These are phyloP conservation scores for Exophiala aquamarina DNA, from an alignment of 2,329 filamentous ascomycete genomes.

Conservation along the genomic window DNA sequence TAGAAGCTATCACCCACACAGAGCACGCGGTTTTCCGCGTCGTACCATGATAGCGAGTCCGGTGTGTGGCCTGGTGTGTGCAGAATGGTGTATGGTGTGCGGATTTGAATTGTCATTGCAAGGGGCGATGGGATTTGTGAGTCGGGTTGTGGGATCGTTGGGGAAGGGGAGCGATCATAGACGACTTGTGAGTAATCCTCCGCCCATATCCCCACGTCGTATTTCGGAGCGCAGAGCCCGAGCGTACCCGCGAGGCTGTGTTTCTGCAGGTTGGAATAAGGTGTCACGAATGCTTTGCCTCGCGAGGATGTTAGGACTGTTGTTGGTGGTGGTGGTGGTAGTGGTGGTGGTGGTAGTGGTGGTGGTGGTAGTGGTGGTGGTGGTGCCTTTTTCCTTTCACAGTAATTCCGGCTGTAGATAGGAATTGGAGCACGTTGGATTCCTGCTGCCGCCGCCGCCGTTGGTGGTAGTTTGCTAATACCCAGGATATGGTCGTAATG, in stretches of 20 bases:
- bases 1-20: slow-evolving; percentile 28
- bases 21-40: slow-evolving; percentile 15
- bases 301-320: slow-evolving; percentile 23
- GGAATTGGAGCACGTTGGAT: neutral
- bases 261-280: slow-evolving; percentile 23
- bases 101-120: neutral
- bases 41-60: slow-evolving; percentile 28
- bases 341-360: neutral
- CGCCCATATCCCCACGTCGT: slow-evolving; percentile 22
- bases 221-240: slow-evolving; percentile 20
- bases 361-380: slow-evolving; percentile 13
- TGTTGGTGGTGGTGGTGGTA: neutral
- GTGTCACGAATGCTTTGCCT: slow-evolving; percentile 19
- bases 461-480: slow-evolving; percentile 22
- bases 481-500: slow-evolving; percentile 37
- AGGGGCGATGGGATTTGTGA: neutral
- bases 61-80: slow-evolving; percentile 28
- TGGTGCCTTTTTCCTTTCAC: no score
- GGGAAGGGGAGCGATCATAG: neutral
- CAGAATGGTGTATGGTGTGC: slow-evolving; percentile 16
- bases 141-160: neutral
- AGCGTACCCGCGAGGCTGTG: slow-evolving; percentile 21
- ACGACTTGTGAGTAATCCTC: slow-evolving; percentile 14
- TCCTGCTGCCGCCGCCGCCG: neutral
- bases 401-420: no score